Percentiles rank a stretch among this genome's conserved stretches.
phyloP scores from a whole-genome alignment of 1,139 yeast species.

The Candida albicans region DNA sequence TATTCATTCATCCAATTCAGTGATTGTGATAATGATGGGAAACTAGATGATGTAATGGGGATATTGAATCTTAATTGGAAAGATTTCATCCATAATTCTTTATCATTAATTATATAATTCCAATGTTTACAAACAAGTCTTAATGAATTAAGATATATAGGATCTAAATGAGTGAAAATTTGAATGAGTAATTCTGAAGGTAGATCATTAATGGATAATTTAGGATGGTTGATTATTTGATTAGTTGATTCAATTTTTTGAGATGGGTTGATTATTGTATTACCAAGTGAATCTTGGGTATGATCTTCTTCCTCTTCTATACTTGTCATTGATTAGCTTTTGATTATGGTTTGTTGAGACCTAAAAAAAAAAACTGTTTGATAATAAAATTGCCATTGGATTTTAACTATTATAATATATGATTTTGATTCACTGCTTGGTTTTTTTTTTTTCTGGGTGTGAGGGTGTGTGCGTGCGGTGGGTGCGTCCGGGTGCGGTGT shows the following conservation, averaged over 20 bases:
- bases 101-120: slow-evolving; percentile 53
- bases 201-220: slow-evolving; percentile 32
- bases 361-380: too few species aligned
- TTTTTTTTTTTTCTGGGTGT: background rate
- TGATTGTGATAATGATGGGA: slow-evolving; percentile 60
- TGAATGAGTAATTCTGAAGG: slow-evolving; percentile 61
- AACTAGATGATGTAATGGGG: slow-evolving; percentile 51
- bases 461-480: background rate
- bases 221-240: background rate
- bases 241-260: background rate
- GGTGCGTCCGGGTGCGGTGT: background rate
- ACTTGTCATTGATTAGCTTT: background rate
- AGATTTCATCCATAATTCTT: slow-evolving; percentile 61
- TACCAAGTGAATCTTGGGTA: slow-evolving; percentile 6
- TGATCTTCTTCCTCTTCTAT: background rate
- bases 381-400: too few species aligned
- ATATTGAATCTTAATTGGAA: slow-evolving; percentile 50
- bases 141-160: slow-evolving; percentile 48
- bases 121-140: slow-evolving; percentile 57
- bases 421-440: background rate
- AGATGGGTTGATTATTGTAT: slow-evolving; percentile 14
- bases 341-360: background rate
- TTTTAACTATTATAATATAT: background rate
- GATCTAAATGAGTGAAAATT: slow-evolving; percentile 58
- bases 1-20: slow-evolving; percentile 58